Base-by-base conservation (phyloP, 306 rosid genomes). In the Cicer pinnatifidum region DNA sequence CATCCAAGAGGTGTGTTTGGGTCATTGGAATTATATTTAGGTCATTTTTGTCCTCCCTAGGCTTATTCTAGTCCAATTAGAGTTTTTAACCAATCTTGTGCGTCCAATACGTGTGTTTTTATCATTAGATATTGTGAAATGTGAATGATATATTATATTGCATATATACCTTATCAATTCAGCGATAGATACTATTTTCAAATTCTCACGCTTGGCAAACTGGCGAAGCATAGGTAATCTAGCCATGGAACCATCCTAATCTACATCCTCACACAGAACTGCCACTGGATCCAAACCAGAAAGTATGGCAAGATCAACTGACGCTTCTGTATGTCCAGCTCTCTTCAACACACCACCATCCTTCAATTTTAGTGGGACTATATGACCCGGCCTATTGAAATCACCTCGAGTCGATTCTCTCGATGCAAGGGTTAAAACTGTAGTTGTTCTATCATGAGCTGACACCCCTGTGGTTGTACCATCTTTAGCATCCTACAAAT, bases 231-330 rank as follows among this genome's bases (percentile, higher is more conserved):
- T 88, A 9, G 97, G 96, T 73, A 94, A 74, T 69, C 99, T 88
- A 72, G 99, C 99, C 99, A 94, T 91, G 82, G 97, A 91, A 84
- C 97, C 99, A 41, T 94, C 99, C 68, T 94, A 97, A 81, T 94
- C 99, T 20, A 94, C 99, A 78, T 91, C 76, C 84, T 94, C 99
- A 83, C 97, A 94, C 45, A 91, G 83, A 80, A 94, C 84, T 67
- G 86, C 91, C 13, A 80, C 90, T 1, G 99, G 96, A 1, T 88
- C 88, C 74, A 89, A 74, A 50, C 99, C 99, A 72, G 99, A 96
- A 65, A 91, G 88, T 58, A 89, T 16, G 1, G 96, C 84, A 69
- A 94, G 99, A 82, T 94, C 99, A 61, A 88, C 99, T 5, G 99
- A 88, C 68, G 97, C 97, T 87, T 94, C 99, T 3, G 97, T 91